Conservation (phyloP, 306 rosid genomes). For the Pachyrhizus erosus region DNA sequence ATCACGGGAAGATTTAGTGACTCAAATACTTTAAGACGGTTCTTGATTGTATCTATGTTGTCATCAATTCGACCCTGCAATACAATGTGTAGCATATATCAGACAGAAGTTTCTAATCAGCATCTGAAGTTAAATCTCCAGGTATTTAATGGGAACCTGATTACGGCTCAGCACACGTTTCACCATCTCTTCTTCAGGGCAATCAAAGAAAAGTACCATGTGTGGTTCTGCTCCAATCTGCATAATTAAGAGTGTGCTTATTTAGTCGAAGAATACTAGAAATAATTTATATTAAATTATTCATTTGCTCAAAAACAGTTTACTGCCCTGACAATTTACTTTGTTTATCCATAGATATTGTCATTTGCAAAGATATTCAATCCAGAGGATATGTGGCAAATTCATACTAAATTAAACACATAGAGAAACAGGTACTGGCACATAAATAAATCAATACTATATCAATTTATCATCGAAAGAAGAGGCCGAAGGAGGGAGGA, state of each 20-base stretch:
- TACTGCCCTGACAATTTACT: not conserved
- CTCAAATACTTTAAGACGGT: constrained; percentile 81
- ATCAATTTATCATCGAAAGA: constrained; percentile 29
- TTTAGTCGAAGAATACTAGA: constrained; percentile 13
- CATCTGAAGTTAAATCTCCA: constrained; percentile 2
- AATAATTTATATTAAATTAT: constrained; percentile 22
- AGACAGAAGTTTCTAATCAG: constrained; percentile 33
- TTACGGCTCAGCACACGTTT: constrained; percentile 91
- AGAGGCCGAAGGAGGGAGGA: not conserved
- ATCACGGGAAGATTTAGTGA: constrained; percentile 81
- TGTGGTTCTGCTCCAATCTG: constrained; percentile 83
- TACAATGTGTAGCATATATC: constrained; percentile 31
- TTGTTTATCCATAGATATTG: constrained; percentile 19
- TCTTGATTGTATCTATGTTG: constrained; percentile 83
- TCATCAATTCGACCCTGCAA: constrained; percentile 97
- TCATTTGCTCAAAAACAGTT: not conserved
- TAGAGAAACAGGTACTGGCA: not conserved
- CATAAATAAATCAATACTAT: constrained; percentile 34
- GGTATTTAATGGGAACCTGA: constrained; percentile 66
- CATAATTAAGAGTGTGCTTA: constrained; percentile 29
- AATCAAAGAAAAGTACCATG: constrained; percentile 91
- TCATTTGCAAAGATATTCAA: constrained; percentile 8
- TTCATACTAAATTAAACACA: constrained; percentile 10
- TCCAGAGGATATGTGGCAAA: constrained; percentile 24
- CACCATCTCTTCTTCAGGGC: constrained; percentile 96